A percentile compares a stretch with the other conserved stretches of the same genome.
phyloP scores from a whole-genome alignment of 208 protist genomes.

The Sergeia podlipaevii region DNA sequence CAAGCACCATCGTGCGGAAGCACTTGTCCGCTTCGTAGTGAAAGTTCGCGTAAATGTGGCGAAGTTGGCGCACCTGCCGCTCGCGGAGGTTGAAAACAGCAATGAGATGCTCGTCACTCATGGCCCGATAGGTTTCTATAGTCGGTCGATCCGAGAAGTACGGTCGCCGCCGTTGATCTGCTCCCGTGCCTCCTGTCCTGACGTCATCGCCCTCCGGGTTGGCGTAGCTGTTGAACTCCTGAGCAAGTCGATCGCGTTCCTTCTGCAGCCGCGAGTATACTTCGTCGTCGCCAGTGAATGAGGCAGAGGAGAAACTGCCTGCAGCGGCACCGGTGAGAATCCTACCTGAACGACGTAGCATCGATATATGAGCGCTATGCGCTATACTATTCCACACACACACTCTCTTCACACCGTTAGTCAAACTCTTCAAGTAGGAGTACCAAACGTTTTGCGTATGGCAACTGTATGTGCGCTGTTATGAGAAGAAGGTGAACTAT shows the following conservation, averaged over 20 bases:
- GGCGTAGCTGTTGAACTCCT: slow-evolving; percentile 10
- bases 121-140: slow-evolving; percentile 61
- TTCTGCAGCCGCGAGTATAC: slow-evolving; percentile 16
- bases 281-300: slow-evolving; percentile 61
- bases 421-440: too few species aligned
- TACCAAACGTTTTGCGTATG: too few species aligned
- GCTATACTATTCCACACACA: too few species aligned
- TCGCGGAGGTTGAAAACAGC: slow-evolving; percentile 53
- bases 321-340: slow-evolving; percentile 15
- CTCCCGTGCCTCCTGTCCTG: not conserved
- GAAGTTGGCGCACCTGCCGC: slow-evolving; percentile 52
- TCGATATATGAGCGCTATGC: not conserved
- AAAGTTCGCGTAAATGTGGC: slow-evolving; percentile 73
- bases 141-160: slow-evolving; percentile 41
- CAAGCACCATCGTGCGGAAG: slow-evolving; percentile 80
- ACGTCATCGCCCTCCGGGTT: not conserved
- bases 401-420: too few species aligned
- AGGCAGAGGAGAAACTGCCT: slow-evolving; percentile 64
- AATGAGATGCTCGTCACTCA: slow-evolving; percentile 51
- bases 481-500: too few species aligned
- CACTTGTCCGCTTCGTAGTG: slow-evolving; percentile 84
- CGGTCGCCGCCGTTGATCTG: not conserved
- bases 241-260: slow-evolving; percentile 24
- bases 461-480: too few species aligned
- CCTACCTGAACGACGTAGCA: slow-evolving; percentile 18